Evolutionary conservation across 202 grass and related monocot species (phyloP), one percentile per base, ranked within the genome.

Genomic region (Brachypodium distachyon): DNA sequence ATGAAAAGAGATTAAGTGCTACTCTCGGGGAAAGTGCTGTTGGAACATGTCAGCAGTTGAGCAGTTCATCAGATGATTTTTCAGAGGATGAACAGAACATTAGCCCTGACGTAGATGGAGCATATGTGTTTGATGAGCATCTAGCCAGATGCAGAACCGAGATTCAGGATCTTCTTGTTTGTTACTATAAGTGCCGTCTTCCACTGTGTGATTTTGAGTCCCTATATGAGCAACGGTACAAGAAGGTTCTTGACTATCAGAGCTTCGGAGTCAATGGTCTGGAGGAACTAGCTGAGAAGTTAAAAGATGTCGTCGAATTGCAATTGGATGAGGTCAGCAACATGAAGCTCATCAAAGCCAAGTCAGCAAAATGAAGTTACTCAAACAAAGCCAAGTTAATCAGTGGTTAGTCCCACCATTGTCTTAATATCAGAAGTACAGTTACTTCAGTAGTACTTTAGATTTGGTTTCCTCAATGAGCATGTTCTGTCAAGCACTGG

Each of bases 111-210:
- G 18, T 77, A 25, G 77, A 76, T 85, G 74, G 70, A 19, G 55
- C 68, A 38, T 84, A 80, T 83, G 69, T 78, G 44, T 91, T 85
- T 46, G 82, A 85, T 53, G 72, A 72, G 17, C 81, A 85, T 64
- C 74, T 95, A 67, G 85, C 84, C 52, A 83, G 11, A 34, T 81
- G 94, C 61, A 92, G 84, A 62, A 84, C 76, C 16, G 95, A 98
- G 78, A 65, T 89, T 48, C 87, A 98, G 81, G 95, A 88, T 78
- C 89, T 98, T 87, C 85, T 94, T 51, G 91, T 95, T 67, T 98
- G 95, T 78, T 94, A 88, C 82, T 86, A n/a, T 4, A 27, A 72
- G 38, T 86, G 76, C 72, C 95, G 89, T 31, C 74, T 98, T 78
- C 91, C 64, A 13, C 67, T 95, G 27, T 60, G 72, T 68, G 37